Conservation (phyloP, 768 basidiomycete species). For the Kwoniella botswanensis region DNA sequence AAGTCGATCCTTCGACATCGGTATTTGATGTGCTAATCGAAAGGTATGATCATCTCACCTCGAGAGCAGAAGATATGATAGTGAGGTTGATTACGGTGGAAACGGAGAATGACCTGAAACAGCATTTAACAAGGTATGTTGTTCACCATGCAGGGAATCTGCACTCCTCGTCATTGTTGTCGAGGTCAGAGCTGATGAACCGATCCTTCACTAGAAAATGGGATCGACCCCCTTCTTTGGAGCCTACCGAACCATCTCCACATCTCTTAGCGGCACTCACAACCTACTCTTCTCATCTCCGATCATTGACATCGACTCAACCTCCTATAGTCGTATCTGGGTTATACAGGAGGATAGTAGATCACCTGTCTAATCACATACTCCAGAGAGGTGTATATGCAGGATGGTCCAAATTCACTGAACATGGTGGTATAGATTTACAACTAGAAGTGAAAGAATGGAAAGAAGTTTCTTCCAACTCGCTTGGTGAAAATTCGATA, state of each 20-base stretch:
- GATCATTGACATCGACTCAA: slow-evolving; percentile 69
- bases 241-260: slow-evolving; percentile 65
- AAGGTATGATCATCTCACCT: slow-evolving; percentile 67
- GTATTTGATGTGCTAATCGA: slow-evolving; percentile 79
- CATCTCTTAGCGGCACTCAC: slow-evolving; percentile 77
- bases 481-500: slow-evolving; percentile 64
- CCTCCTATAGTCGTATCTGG: slow-evolving; percentile 66
- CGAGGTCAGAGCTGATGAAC: neutral
- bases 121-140: slow-evolving; percentile 68
- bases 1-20: slow-evolving; percentile 60
- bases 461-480: slow-evolving; percentile 75
- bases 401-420: slow-evolving; percentile 67
- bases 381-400: slow-evolving; percentile 83
- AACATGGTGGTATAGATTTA: slow-evolving; percentile 68
- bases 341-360: slow-evolving; percentile 76
- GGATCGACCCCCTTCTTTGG: slow-evolving; percentile 54
- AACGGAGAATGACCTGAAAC: slow-evolving; percentile 74
- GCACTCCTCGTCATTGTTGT: neutral
- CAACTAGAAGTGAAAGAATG: slow-evolving; percentile 77
- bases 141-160: slow-evolving; percentile 56
- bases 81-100: slow-evolving; percentile 81
- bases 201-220: slow-evolving; percentile 51
- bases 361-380: slow-evolving; percentile 75
- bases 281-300: slow-evolving; percentile 77
- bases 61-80: slow-evolving; percentile 85